A percentile compares a stretch with the other conserved stretches of the same genome.
Evolutionary conservation across 495 filamentous ascomycete genomes (phyloP).

Genomic region (Tuber microsphaerosporum): DNA sequence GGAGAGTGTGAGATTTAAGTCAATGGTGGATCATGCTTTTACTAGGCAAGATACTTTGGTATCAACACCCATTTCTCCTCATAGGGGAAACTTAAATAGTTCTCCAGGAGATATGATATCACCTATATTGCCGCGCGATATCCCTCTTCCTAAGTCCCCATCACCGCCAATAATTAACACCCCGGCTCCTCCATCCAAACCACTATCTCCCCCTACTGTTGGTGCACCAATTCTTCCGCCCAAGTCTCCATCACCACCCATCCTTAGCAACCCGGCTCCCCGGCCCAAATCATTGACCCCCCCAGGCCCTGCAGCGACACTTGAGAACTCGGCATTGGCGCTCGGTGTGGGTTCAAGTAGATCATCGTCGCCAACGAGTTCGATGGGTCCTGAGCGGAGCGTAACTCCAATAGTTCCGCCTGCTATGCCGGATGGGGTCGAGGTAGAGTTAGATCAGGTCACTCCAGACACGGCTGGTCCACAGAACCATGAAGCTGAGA

Average conservation of each 20-base stretch:
- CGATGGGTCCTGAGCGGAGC: conserved; percentile 18
- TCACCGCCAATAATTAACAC: conserved; percentile 13
- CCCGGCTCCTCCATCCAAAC: conserved; percentile 11
- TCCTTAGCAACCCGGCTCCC: not conserved
- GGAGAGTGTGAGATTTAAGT: conserved; percentile 23
- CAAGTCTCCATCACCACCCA: not conserved
- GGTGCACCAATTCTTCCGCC: conserved; percentile 13
- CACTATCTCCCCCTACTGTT: not conserved
- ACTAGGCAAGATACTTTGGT: conserved; percentile 23
- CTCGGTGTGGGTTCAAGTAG: conserved; percentile 14
- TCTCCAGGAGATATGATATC: not conserved
- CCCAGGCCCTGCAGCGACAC: not conserved
- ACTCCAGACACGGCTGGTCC: conserved; percentile 14
- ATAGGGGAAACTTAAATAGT: not conserved
- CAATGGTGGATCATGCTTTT: conserved; percentile 28
- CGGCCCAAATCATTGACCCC: not conserved
- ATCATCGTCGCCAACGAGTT: conserved; percentile 16
- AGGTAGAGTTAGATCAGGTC: conserved; percentile 26
- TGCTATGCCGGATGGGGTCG: conserved; percentile 10
- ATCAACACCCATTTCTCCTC: conserved; percentile 21
- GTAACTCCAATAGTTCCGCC: conserved; percentile 13
- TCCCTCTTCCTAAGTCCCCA: not conserved
- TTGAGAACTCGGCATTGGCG: not conserved
- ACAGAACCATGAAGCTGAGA: conserved; percentile 6
- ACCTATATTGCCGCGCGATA: conserved; percentile 8